These are phyloP conservation scores for Bipolaris oryzae DNA, from an alignment of 2,329 filamentous ascomycete species.

Conservation along the genomic window DNA sequence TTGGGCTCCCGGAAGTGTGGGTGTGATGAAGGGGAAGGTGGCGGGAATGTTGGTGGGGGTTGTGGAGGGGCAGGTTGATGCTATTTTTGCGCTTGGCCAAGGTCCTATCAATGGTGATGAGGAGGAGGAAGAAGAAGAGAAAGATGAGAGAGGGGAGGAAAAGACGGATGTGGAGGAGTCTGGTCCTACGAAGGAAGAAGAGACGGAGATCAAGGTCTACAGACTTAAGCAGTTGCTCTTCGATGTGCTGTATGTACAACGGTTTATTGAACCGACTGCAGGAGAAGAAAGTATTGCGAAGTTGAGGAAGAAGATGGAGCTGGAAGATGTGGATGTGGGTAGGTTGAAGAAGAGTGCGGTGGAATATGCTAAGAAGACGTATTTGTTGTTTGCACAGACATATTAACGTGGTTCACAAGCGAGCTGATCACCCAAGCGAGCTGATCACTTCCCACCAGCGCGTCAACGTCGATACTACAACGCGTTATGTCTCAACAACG, in stretches of 20 bases:
- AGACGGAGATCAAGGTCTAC: slow-evolving; percentile 23
- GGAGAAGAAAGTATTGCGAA: slow-evolving; percentile 9
- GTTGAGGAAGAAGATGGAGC: slow-evolving; percentile 43
- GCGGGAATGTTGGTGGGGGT: slow-evolving; percentile 29
- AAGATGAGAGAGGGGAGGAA: not conserved
- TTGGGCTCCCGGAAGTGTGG: slow-evolving; percentile 75
- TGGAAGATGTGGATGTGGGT: slow-evolving; percentile 58
- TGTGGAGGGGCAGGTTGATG: slow-evolving; percentile 14
- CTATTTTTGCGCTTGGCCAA: not conserved
- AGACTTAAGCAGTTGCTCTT: slow-evolving; percentile 51
- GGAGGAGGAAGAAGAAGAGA: slow-evolving; percentile 5
- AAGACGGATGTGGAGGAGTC: not conserved
- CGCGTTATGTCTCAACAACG: no score
- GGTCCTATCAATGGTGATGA: not conserved
- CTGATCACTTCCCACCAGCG: no score
- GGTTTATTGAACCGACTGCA: slow-evolving; percentile 25
- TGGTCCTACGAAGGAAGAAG: not conserved
- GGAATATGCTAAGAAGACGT: slow-evolving; percentile 85
- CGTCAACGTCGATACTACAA: no score
- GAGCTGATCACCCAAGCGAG: no score
- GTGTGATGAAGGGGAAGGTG: slow-evolving; percentile 65
- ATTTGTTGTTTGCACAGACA: slow-evolving; percentile 79
- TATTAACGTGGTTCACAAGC: no score
- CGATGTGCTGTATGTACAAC: slow-evolving; percentile 53
- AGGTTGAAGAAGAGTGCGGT: slow-evolving; percentile 66